Evolutionary conservation across 1,139 yeast species (phyloP).

Genomic region (Geotrichum citri-aurantii): DNA sequence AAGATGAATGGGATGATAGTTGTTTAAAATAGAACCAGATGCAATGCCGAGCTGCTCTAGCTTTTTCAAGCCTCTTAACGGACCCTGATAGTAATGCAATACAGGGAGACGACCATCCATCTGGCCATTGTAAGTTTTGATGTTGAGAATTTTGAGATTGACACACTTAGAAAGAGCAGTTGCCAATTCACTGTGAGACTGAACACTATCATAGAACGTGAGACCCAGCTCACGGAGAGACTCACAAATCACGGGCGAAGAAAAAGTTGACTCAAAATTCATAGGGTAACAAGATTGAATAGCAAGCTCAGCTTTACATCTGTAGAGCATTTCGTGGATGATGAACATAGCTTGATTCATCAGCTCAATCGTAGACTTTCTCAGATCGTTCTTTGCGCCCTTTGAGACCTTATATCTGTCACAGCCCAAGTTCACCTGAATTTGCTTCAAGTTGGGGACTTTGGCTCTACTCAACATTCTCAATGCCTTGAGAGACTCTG

Average conservation of each 20-base stretch:
- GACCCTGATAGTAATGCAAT: slow-evolving; percentile 17
- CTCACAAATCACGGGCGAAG: slow-evolving; percentile 13
- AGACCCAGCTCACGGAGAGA: slow-evolving; percentile 16
- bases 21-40: slow-evolving; percentile 16
- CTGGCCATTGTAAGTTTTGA: slow-evolving; percentile 16
- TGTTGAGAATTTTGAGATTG: slow-evolving; percentile 17
- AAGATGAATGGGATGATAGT: slow-evolving; percentile 15
- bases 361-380: slow-evolving; percentile 7
- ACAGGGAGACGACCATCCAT: slow-evolving; percentile 16
- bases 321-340: slow-evolving; percentile 14
- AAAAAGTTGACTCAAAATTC: slow-evolving; percentile 15
- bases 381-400: slow-evolving; percentile 11
- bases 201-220: slow-evolving; percentile 16
- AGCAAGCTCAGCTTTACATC: slow-evolving; percentile 16
- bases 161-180: slow-evolving; percentile 12
- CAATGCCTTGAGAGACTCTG: slow-evolving; percentile 13
- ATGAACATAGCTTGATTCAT: slow-evolving; percentile 17
- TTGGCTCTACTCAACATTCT: slow-evolving; percentile 15
- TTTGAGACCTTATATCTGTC: slow-evolving; percentile 17
- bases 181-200: slow-evolving; percentile 16
- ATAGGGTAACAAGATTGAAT: slow-evolving; percentile 17
- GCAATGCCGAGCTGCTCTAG: slow-evolving; percentile 17
- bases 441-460: slow-evolving; percentile 15
- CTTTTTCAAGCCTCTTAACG: slow-evolving; percentile 12
- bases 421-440: slow-evolving; percentile 16